Evolutionary conservation across 768 basidiomycete genomes (phyloP), one percentile per base, ranked within the genome.

Genomic region (Boletellus ananiceps): DNA sequence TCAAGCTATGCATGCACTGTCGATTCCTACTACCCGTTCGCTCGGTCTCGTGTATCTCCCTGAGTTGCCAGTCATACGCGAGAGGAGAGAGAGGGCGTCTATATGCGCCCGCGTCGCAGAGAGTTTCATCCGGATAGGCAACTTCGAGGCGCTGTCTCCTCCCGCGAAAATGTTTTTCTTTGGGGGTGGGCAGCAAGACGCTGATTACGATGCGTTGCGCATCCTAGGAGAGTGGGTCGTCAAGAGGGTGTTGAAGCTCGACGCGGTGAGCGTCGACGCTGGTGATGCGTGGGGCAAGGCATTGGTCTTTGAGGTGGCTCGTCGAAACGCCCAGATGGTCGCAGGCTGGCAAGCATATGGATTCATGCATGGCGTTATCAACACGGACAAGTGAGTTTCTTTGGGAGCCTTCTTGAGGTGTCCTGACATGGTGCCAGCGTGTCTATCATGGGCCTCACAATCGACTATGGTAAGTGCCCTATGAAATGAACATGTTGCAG

Each of bases 281-380:
- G 77, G 74, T 1, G 71, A 78, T 23, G 72, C 81, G 4, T 93
- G 89, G 90, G 88, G 80, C 4, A 74, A 74, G 62, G 73, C 78
- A 39, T 66, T 97, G 39, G 76, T 95, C 2, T 69, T 84, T 55
- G 93, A 96, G 57, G 83, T 82, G 0, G 83, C 91, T 14, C 80
- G 78, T 65, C 73, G 93, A 61, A 98, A 96, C 62, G 94, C 89
- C 38, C 74, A 73, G 63, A 98, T 94, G 88, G 89, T 93, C 0
- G 96, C 93, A 9, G 86, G 78, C 4, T 98, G 96, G 96, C 95
- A 98, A 69, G 91, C 82, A 7, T 88, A 87, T 65, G 92, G 92
- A 1, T 93, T 89, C 64, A 91, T 93, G 91, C 90, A 93, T 61
- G 93, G 92, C 0, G 95, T 99, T 33, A 92, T 99, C 58, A 98